Base-by-base conservation (phyloP, 2,329 filamentous ascomycete species). In the Ceratocystis albifundus region DNA sequence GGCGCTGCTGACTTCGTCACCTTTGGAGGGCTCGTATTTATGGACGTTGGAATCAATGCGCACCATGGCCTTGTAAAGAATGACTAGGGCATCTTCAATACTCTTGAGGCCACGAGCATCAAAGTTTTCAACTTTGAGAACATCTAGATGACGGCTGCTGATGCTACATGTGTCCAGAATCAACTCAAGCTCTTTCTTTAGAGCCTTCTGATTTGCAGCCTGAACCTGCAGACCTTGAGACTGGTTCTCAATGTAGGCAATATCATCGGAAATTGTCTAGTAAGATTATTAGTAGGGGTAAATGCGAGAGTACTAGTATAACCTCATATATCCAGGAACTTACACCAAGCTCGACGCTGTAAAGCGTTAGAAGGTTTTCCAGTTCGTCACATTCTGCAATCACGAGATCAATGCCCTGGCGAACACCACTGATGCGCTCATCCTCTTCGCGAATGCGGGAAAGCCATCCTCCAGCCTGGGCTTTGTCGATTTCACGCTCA, bases 171-270 rank as follows among this genome's bases (percentile, higher is more conserved):
- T 96, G 70, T 92, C 87, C 28, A 99, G 82, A n/a, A 97, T 80
- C 44, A 87, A 88, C 74, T 95, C 86, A 1, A 99, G 82, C 75
- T 99, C 94, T 69, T 87, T 89, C 74, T 93, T 90, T 61, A 99
- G 82, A 32, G 96, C 82, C 74, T 96, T 96, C 74, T 99, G 94
- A 72, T 99, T 99, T 50, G 94, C 90, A 22, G 93, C 93, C 76
- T 97, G 94, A 5, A 99, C 93, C 72, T 99, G 94, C 61, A 99
- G 79, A 79, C 94, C 94, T 76, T 99, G 93, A 5, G 90, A 92
- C 75, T 99, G 94, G 1, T 94, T 91, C 77, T 99, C 94, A 70
- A 99, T 97, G 74, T 95, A 97, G 2, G 91, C 87, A 71, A 99
- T 95, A 72, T 99, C 94, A 62, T 97, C 93, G 66, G 92, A 91